Conservation (phyloP, 164 flowering plant species). For the Paratinospora sagittata region DNA sequence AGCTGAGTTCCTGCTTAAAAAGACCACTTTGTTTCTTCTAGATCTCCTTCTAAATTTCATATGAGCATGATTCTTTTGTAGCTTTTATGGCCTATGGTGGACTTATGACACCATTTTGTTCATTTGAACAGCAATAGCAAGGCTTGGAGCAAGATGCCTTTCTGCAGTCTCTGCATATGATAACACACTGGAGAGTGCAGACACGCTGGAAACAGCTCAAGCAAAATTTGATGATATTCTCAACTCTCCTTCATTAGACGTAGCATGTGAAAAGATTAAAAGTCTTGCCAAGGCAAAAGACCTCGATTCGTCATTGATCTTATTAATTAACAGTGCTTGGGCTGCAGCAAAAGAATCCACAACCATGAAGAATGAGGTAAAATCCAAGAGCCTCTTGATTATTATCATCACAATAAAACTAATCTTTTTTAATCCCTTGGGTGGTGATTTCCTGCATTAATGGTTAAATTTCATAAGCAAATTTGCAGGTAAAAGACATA, state of each 20-base stretch:
- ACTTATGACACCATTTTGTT: constrained; percentile 16
- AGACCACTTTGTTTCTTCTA: too few relatives aligned
- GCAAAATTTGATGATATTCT: constrained; percentile 87
- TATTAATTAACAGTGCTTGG: constrained; percentile 89
- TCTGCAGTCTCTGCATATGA: constrained; percentile 84
- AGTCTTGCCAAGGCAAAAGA: constrained; percentile 81
- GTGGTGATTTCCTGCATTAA: neutral
- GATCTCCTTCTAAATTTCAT: neutral
- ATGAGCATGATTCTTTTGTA: neutral
- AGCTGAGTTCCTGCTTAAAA: neutral
- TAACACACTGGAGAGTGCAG: constrained; percentile 62
- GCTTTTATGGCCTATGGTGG: constrained; percentile 8
- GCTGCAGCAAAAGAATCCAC: constrained; percentile 81
- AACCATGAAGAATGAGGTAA: constrained; percentile 79
- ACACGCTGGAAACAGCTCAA: constrained; percentile 72
- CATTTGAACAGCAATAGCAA: constrained; percentile 53
- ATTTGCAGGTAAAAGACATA: constrained; percentile 79
- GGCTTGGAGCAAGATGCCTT: constrained; percentile 86
- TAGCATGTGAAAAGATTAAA: constrained; percentile 85
- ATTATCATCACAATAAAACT: neutral
- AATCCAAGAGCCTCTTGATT: neutral
- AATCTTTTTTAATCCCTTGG: too few relatives aligned
- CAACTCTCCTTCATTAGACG: constrained; percentile 70
- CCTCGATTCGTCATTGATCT: constrained; percentile 85
- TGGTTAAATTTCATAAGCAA: neutral